Conservation (phyloP, 2,329 filamentous ascomycete species). For the Fusarium abutilonis region DNA sequence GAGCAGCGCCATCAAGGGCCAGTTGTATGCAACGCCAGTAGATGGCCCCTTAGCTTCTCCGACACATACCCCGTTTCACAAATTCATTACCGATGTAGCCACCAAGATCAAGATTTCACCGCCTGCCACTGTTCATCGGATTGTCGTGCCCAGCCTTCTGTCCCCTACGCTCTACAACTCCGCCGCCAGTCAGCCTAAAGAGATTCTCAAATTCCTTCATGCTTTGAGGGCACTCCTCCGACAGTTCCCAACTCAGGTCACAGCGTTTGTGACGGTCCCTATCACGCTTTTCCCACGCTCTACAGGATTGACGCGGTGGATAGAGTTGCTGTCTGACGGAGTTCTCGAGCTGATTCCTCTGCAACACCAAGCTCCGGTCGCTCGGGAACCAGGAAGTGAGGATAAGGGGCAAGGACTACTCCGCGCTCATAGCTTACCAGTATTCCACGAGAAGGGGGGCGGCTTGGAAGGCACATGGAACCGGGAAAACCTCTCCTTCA, state of each 20-base stretch:
- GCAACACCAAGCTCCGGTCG: constrained; percentile 64
- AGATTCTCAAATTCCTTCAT: constrained; percentile 84
- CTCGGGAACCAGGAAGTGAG: constrained; percentile 67
- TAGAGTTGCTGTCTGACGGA: constrained; percentile 85
- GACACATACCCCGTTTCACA: constrained; percentile 58
- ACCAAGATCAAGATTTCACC: constrained; percentile 66
- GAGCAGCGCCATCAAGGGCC: constrained; percentile 59
- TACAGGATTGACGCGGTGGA: constrained; percentile 82
- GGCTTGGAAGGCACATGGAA: constrained; percentile 74
- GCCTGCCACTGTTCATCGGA: constrained; percentile 74
- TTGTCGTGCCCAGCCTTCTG: constrained; percentile 85
- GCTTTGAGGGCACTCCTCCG: constrained; percentile 78
- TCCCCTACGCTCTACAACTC: constrained; percentile 86
- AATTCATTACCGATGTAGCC: constrained; percentile 69
- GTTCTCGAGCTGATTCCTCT: constrained; percentile 85
- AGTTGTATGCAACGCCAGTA: constrained; percentile 61
- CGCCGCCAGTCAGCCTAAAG: constrained; percentile 72
- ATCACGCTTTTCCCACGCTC: constrained; percentile 80
- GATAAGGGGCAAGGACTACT: constrained; percentile 83
- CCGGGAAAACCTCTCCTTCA: constrained; percentile 90
- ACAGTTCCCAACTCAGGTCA: constrained; percentile 70
- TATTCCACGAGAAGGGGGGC: constrained; percentile 89
- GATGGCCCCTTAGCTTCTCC: constrained; percentile 42
- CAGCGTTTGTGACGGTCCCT: constrained; percentile 79
- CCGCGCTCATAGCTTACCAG: constrained; percentile 81